phyloP scores from a whole-genome alignment of 305 asterid species.

The Fraxinus albicans region DNA sequence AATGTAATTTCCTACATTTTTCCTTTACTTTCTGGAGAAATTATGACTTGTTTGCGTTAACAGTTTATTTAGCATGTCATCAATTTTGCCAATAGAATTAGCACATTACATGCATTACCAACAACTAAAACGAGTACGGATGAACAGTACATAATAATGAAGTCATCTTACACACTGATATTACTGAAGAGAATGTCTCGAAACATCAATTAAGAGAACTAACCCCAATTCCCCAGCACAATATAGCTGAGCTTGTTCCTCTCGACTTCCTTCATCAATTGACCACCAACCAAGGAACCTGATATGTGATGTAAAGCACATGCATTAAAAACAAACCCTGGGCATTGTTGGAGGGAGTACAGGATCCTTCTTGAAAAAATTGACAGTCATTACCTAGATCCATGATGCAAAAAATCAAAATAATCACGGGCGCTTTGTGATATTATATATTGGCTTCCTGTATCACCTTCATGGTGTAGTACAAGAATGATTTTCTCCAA shows the following conservation, averaged over 20 bases:
- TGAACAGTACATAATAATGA: neutral
- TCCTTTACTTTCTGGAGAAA: neutral
- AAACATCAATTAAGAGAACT: conserved; percentile 21
- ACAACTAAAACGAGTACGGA: neutral
- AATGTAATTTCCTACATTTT: neutral
- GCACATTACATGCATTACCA: neutral
- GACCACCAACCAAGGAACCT: conserved; percentile 98
- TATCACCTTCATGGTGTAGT: conserved; percentile 37
- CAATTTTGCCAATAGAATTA: neutral
- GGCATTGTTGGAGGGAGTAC: conserved; percentile 1
- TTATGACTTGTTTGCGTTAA: neutral
- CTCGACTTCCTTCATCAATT: conserved; percentile 89
- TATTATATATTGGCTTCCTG: conserved; percentile 58
- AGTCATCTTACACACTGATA: neutral
- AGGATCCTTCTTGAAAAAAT: neutral
- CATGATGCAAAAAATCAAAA: conserved; percentile 77
- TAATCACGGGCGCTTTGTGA: conserved; percentile 57
- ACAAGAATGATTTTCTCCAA: conserved; percentile 50
- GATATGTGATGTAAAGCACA: conserved; percentile 23
- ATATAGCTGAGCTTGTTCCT: conserved; percentile 89
- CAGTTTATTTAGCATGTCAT: neutral
- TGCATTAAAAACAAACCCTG: neutral
- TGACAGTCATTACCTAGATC: conserved; percentile 61
- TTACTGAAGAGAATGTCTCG: neutral
- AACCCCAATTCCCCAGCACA: conserved; percentile 70